Evolutionary conservation across 345 rosid genomes (phyloP), one percentile per base, ranked within the genome.

Genomic region (Streptanthus diversifolius): DNA sequence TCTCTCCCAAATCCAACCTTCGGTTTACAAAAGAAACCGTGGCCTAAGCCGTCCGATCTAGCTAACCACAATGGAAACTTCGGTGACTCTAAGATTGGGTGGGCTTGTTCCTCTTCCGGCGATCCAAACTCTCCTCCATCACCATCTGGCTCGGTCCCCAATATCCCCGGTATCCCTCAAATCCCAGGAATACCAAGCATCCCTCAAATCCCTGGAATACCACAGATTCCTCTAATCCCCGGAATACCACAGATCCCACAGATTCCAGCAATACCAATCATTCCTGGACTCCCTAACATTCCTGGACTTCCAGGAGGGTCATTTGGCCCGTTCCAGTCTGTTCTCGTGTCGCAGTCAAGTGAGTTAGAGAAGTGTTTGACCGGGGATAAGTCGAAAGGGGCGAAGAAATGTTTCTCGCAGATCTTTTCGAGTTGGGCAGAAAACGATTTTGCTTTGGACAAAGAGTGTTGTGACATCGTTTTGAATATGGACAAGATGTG

Each of bases 381-480:
- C 1, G 58, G 59, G 5, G 69, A 61, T 22, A 51, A 66, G 0
- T 69, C 52, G 12, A 76, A 63, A 47, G 7, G 6, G 8, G 25
- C 37, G 0, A 75, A 76, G 53, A 76, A 63, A 54, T 76, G 79
- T 63, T 76, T 76, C 56, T 76, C 79, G 8, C 71, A 76, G 22
- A 15, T 76, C 1, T 76, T 76, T 45, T 53, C 79, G 5, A 76
- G 79, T 55, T 76, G 75, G 79, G 79, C 79, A 8, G 66, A 76
- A 35, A 62, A 54, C 19, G 53, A 76, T 56, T 69, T 76, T 3
- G 9, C 51, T 5, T 76, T 76, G 52, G 79, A 76, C 70, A 63
- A 69, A 27, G 71, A 76, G 15, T 76, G 79, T 62, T 76, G 75
- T 62, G 79, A 69, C 57, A 44, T 76, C 45, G n/a, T 69, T 3